A percentile compares a stretch with the other conserved stretches of the same genome.
phyloP scores from a whole-genome alignment of 139 green algal species.

The Closterium sp. region DNA sequence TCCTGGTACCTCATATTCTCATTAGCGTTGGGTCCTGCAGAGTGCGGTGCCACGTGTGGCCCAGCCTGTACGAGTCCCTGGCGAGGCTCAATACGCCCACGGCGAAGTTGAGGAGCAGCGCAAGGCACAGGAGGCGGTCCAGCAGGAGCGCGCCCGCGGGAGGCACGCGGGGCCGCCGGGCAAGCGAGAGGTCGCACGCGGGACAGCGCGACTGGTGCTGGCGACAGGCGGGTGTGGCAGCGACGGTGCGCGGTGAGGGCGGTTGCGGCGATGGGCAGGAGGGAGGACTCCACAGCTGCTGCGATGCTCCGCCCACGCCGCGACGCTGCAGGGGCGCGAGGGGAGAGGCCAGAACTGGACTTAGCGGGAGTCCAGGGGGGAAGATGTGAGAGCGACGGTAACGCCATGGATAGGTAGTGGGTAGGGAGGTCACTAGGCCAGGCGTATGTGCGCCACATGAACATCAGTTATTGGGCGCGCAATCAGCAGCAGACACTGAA shows the following conservation, averaged over 20 bases:
- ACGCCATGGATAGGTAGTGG: background rate
- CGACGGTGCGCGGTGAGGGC: background rate
- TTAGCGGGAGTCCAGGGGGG: background rate
- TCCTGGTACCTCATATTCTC: background rate
- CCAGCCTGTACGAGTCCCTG: background rate
- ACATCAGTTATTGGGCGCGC: too few relatives aligned
- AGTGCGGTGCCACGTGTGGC: background rate
- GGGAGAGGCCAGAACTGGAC: background rate
- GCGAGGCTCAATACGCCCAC: background rate
- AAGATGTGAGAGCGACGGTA: background rate
- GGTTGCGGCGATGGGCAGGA: background rate
- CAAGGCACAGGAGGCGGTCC: background rate
- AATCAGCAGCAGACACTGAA: too few relatives aligned
- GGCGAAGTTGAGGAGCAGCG: background rate
- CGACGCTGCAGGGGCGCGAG: background rate
- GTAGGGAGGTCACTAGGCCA: too few relatives aligned
- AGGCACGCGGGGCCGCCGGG: too few relatives aligned
- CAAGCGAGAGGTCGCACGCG: background rate
- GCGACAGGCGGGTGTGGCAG: background rate
- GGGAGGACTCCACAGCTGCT: background rate
- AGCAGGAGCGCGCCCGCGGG: background rate
- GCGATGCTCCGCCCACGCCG: background rate
- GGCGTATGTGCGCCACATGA: too few relatives aligned
- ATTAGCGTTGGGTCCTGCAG: background rate
- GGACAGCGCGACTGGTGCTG: background rate